Evolutionary conservation across 768 basidiomycete genomes (phyloP).

Genomic region (Xerocomellus chrysenteron): DNA sequence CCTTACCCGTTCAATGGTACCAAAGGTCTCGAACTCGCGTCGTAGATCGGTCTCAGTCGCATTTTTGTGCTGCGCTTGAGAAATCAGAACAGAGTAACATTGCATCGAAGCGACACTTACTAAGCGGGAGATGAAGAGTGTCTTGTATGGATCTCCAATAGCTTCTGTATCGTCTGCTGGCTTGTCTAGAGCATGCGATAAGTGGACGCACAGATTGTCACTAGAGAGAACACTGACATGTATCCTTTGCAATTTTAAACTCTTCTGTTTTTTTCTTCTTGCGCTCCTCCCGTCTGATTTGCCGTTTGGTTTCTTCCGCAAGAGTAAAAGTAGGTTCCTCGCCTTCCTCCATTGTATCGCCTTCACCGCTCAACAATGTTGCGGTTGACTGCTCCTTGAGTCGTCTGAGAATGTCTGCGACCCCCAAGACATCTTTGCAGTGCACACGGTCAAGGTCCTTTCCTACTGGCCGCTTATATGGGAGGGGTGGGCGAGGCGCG

Average conservation of each 20-base stretch:
- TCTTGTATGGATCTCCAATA: conserved; percentile 96
- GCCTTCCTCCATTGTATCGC: conserved; percentile 78
- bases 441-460: conserved; percentile 76
- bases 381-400: conserved; percentile 79
- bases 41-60: conserved; percentile 91
- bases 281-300: conserved; percentile 74
- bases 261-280: conserved; percentile 74
- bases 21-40: conserved; percentile 94
- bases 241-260: conserved; percentile 79
- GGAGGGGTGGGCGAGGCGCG: conserved; percentile 87
- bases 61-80: conserved; percentile 69
- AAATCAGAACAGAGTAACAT: conserved; percentile 12
- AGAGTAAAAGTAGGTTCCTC: conserved; percentile 80
- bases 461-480: conserved; percentile 83
- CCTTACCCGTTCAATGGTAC: conserved; percentile 90
- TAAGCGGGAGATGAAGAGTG: conserved; percentile 91
- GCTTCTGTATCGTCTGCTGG: conserved; percentile 90
- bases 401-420: conserved; percentile 69
- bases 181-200: conserved; percentile 61
- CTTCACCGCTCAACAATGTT: conserved; percentile 55
- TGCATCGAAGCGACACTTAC: conserved; percentile 40
- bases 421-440: conserved; percentile 68
- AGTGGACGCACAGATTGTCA: conserved; percentile 1
- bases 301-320: conserved; percentile 79
- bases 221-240: conserved; percentile 58